Evolutionary conservation across 306 rosid species (phyloP).

Genomic region (Hippophae rhamnoides): DNA sequence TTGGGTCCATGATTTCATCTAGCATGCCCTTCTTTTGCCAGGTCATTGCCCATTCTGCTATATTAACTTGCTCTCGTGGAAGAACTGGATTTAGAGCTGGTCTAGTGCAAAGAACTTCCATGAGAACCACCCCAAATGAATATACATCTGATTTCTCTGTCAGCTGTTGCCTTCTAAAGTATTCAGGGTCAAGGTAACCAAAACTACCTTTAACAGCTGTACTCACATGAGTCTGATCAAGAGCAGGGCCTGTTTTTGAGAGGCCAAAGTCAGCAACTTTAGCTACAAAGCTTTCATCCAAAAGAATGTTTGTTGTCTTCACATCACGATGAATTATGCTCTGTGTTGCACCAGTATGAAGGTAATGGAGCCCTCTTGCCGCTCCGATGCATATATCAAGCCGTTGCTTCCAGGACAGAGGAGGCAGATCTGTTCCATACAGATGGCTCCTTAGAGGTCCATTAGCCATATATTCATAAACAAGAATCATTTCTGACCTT

Average conservation of each 20-base stretch:
- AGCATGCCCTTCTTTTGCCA: conserved; percentile 99
- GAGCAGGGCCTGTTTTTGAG: conserved; percentile 90
- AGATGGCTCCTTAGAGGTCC: conserved; percentile 94
- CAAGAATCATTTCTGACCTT: conserved; percentile 91
- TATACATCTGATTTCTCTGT: conserved; percentile 97
- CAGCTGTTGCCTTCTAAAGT: conserved; percentile 89
- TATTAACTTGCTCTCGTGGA: conserved; percentile 89
- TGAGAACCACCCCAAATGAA: conserved; percentile 89
- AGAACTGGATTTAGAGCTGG: conserved; percentile 96
- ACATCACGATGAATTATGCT: conserved; percentile 94
- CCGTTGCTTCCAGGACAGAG: conserved; percentile 80
- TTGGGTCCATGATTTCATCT: conserved; percentile 85
- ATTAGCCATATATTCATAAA: conserved; percentile 94
- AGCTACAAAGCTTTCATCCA: conserved; percentile 85
- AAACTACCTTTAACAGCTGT: conserved; percentile 98
- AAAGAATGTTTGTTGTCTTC: conserved; percentile 92
- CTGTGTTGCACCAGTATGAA: conserved; percentile 90
- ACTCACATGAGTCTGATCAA: conserved; percentile 95
- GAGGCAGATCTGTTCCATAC: conserved; percentile 81
- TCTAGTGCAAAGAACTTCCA: conserved; percentile 96
- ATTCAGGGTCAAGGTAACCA: conserved; percentile 96
- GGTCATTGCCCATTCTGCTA: conserved; percentile 96
- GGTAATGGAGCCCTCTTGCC: conserved; percentile 94
- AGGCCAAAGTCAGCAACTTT: conserved; percentile 98
- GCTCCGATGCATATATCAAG: conserved; percentile 95